Percentiles rank a stretch among this genome's conserved stretches.
Conservation (phyloP, 83 land plant species). For the Diphasiastrum complanatum region DNA sequence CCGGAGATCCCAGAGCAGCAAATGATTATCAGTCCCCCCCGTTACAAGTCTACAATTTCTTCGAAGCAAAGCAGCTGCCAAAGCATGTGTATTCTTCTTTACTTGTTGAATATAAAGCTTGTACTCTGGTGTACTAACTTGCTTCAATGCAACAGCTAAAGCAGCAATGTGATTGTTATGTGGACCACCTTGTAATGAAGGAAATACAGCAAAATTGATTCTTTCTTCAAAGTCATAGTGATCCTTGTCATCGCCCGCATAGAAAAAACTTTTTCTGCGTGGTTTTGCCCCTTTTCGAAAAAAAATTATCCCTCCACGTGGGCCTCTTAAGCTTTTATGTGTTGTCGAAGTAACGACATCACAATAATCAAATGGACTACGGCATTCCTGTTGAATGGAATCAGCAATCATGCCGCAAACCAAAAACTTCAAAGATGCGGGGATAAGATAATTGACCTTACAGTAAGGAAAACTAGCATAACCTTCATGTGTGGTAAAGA, state of each 20-base stretch:
- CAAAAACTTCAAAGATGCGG: no score
- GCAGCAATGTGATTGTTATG: slow-evolving; percentile 61
- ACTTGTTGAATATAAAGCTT: slow-evolving; percentile 49
- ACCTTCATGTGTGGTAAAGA: no score
- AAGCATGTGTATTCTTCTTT: slow-evolving; percentile 67
- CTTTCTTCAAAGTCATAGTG: slow-evolving; percentile 72
- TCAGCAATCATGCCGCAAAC: neutral
- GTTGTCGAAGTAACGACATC: slow-evolving; percentile 93
- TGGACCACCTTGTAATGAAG: slow-evolving; percentile 43
- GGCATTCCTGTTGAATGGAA: slow-evolving; percentile 57
- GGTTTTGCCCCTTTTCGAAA: slow-evolving; percentile 64
- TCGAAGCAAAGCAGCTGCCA: slow-evolving; percentile 67
- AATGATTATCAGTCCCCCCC: slow-evolving; percentile 94
- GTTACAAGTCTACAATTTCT: slow-evolving; percentile 79
- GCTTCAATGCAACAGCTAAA: slow-evolving; percentile 78
- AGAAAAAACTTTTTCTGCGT: slow-evolving; percentile 31
- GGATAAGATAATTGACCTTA: no score
- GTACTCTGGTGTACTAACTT: slow-evolving; percentile 70
- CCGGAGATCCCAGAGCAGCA: slow-evolving; percentile 89
- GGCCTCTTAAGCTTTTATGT: slow-evolving; percentile 87
- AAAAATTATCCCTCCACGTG: slow-evolving; percentile 92
- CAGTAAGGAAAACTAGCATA: no score
- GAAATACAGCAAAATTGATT: slow-evolving; percentile 90
- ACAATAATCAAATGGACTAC: slow-evolving; percentile 80
- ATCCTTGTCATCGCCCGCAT: slow-evolving; percentile 39